Base-by-base conservation (phyloP, 768 basidiomycete species). In the Trametes elegans region DNA sequence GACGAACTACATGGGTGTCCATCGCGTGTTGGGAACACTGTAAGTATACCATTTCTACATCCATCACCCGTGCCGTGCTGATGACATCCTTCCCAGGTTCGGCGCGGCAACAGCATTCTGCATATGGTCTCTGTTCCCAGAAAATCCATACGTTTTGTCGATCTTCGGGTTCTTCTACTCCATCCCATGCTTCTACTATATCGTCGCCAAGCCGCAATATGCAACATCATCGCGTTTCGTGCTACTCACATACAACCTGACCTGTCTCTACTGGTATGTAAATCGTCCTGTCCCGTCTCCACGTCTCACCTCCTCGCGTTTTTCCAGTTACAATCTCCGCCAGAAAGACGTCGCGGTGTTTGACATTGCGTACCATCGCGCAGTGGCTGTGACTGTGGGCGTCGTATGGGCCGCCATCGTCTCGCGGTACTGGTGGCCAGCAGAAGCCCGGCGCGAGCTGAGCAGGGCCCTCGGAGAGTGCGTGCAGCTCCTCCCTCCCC, bases 401-500 rank as follows among this genome's bases (percentile, higher is more conserved):
- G 91, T 94, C 3, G 66, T 95, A 1, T 98, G 91, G 90, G 94
- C 94, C 0, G 81, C 86, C 3, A 71, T 98, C 44, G 84, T 97
- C 19, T 93, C 91, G 5, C 76, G 92, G 42, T 87, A 88, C 59
- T 93, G 94, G 90, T 98, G 95, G 96, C 97, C 97, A 1, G 82
- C 90, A 8, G 95, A 97, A 64, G 97, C 97, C 0, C 76, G 96
- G 41, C 76, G 89, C 35, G 96, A 98, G 70, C 75, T 99, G 4
- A 83, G 87, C 42, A 85, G 84, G 57, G 87, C 84, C 0, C 77
- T 98, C 5, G 87, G 92, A 73, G 94, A 98, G 93, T 96, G 53
- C 59, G 85, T 73, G n/a, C n/a, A n/a, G n/a, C n/a, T 9, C 2
- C 11, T 43, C 38, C 24, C 32, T 41, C 47, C 28, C 46, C 32